phyloP scores from a whole-genome alignment of 306 rosid species.

The Glycine soja region DNA sequence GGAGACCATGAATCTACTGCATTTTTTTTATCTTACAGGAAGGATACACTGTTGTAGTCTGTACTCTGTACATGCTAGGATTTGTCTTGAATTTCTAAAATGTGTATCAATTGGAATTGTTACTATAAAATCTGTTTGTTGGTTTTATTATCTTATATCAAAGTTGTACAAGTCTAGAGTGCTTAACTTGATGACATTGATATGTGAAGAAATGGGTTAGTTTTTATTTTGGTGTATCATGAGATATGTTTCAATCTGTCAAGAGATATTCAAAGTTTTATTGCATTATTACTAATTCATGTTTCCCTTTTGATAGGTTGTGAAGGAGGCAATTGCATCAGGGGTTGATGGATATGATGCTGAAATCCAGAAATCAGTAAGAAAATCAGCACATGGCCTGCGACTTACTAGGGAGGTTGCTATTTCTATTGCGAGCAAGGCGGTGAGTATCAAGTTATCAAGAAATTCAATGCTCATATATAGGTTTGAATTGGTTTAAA shows the following conservation, averaged over 20 bases:
- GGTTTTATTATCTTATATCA: slow-evolving; percentile 23
- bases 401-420: slow-evolving; percentile 89
- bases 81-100: slow-evolving; percentile 29
- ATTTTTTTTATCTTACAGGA: not conserved
- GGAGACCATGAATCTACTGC: slow-evolving; percentile 5
- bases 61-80: slow-evolving; percentile 18
- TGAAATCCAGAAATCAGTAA: slow-evolving; percentile 74
- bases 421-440: slow-evolving; percentile 94
- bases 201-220: slow-evolving; percentile 12
- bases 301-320: slow-evolving; percentile 61
- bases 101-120: not conserved
- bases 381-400: slow-evolving; percentile 95
- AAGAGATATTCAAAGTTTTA: not conserved
- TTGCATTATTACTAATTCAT: slow-evolving; percentile 32
- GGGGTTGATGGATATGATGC: slow-evolving; percentile 95
- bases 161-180: slow-evolving; percentile 13
- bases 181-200: slow-evolving; percentile 2
- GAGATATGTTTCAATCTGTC: slow-evolving; percentile 40
- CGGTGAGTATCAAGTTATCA: slow-evolving; percentile 67
- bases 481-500: slow-evolving; percentile 21
- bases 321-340: slow-evolving; percentile 86
- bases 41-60: not conserved
- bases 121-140: slow-evolving; percentile 12
- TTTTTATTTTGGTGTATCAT: not conserved
- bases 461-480: slow-evolving; percentile 35